Percentiles rank a stretch among this genome's conserved stretches.
Conservation (phyloP, 1,284 basidiomycete genomes). For the Sanguinoderma infundibulare region DNA sequence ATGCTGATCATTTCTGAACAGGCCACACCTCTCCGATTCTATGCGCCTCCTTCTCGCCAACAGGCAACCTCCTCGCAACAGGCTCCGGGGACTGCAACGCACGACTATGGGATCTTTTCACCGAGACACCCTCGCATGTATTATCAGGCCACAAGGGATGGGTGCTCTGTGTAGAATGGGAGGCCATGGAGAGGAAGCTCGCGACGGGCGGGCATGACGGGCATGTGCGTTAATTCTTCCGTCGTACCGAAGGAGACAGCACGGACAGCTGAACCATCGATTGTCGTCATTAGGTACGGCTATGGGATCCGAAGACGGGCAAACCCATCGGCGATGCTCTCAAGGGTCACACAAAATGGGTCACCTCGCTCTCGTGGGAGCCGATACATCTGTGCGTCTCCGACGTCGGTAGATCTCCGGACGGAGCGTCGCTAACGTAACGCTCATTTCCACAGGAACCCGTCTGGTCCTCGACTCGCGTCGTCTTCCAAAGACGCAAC, state of each 20-base stretch:
- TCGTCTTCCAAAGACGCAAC: conserved; percentile 97
- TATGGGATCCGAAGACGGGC: conserved; percentile 93
- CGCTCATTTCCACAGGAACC: conserved; percentile 53
- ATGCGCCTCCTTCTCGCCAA: conserved; percentile 95
- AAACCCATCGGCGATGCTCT: conserved; percentile 84
- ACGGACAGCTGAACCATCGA: neutral
- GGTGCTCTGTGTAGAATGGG: conserved; percentile 98
- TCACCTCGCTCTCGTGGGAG: conserved; percentile 96
- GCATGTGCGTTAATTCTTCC: conserved; percentile 55
- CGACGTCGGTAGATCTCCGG: neutral
- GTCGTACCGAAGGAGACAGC: neutral
- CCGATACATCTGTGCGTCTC: conserved; percentile 83
- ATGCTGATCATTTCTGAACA: conserved; percentile 29
- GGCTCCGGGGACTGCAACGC: conserved; percentile 96
- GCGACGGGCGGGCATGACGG: conserved; percentile 94
- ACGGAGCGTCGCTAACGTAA: conserved; percentile 3
- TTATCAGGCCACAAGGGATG: conserved; percentile 92
- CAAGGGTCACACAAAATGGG: conserved; percentile 96
- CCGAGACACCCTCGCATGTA: conserved; percentile 90
- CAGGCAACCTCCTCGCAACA: conserved; percentile 89
- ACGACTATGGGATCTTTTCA: conserved; percentile 93
- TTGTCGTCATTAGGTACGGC: conserved; percentile 55
- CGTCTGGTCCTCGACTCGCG: conserved; percentile 82
- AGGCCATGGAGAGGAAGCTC: conserved; percentile 86
- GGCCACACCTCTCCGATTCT: conserved; percentile 94